A percentile compares a stretch with the other conserved stretches of the same genome.
Evolutionary conservation across 768 basidiomycete species (phyloP).

Genomic region (Amanita molliuscula): DNA sequence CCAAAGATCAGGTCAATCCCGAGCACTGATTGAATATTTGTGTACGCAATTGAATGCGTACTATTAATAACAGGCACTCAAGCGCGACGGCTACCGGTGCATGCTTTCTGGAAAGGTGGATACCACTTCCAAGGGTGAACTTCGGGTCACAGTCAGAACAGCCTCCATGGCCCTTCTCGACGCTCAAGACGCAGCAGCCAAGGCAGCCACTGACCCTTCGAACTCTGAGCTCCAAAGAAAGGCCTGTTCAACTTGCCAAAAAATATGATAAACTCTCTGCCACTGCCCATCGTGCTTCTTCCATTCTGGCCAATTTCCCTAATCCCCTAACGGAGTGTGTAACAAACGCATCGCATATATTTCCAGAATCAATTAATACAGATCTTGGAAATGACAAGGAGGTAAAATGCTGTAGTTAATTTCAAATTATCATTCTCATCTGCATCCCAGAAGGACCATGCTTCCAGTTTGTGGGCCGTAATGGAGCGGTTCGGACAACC

Average conservation of each 20-base stretch:
- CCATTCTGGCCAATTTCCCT: not conserved
- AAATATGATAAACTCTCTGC: too few relatives aligned
- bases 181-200: too few relatives aligned
- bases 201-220: too few relatives aligned
- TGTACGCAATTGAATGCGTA: too few relatives aligned
- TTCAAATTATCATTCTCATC: not conserved
- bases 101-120: not conserved
- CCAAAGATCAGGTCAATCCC: too few relatives aligned
- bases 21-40: too few relatives aligned
- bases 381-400: not conserved
- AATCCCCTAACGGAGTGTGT: not conserved
- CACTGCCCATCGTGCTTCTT: too few relatives aligned
- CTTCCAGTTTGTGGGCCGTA: not conserved
- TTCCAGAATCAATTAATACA: not conserved
- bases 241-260: too few relatives aligned
- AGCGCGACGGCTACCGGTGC: not conserved
- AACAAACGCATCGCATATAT: not conserved
- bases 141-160: not conserved
- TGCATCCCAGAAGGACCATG: not conserved
- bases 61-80: not conserved
- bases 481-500: not conserved
- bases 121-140: not conserved
- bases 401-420: not conserved
- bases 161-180: too few relatives aligned
- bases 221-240: too few relatives aligned